Evolutionary conservation across 2,329 filamentous ascomycete species (phyloP).

Genomic region (Aquanectria penicillioides): DNA sequence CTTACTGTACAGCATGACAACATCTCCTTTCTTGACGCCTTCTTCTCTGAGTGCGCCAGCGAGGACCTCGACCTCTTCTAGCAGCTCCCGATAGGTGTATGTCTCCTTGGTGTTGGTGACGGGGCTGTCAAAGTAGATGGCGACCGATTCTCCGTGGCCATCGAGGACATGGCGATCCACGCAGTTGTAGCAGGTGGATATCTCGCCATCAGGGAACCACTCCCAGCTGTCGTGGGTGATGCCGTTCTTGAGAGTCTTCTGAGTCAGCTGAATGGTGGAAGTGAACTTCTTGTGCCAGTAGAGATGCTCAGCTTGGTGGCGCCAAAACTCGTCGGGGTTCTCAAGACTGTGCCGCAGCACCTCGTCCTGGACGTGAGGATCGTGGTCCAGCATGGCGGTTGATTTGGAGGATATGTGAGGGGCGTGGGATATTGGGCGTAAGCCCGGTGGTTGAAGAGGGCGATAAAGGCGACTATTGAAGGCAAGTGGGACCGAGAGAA

Average conservation of each 20-base stretch:
- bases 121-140: slow-evolving; percentile 89
- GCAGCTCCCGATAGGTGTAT: slow-evolving; percentile 79
- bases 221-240: slow-evolving; percentile 80
- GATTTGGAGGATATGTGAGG: neutral
- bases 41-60: slow-evolving; percentile 85
- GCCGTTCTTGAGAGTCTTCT: slow-evolving; percentile 71
- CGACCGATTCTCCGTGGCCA: slow-evolving; percentile 77
- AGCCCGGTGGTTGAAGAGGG: neutral
- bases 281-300: slow-evolving; percentile 84
- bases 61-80: slow-evolving; percentile 82
- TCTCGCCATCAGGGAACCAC: slow-evolving; percentile 90
- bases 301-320: slow-evolving; percentile 76
- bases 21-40: slow-evolving; percentile 84
- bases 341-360: slow-evolving; percentile 67
- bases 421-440: neutral
- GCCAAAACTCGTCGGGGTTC: slow-evolving; percentile 81
- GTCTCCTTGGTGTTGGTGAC: slow-evolving; percentile 78
- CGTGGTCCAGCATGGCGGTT: slow-evolving; percentile 28
- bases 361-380: slow-evolving; percentile 57
- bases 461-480: slow-evolving; percentile 1
- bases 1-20: slow-evolving; percentile 89
- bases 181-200: slow-evolving; percentile 93
- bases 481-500: neutral
- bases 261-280: slow-evolving; percentile 66
- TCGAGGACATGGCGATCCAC: slow-evolving; percentile 86